phyloP scores from a whole-genome alignment of 352 stramenopile species.

The Phytopythium boreale region DNA sequence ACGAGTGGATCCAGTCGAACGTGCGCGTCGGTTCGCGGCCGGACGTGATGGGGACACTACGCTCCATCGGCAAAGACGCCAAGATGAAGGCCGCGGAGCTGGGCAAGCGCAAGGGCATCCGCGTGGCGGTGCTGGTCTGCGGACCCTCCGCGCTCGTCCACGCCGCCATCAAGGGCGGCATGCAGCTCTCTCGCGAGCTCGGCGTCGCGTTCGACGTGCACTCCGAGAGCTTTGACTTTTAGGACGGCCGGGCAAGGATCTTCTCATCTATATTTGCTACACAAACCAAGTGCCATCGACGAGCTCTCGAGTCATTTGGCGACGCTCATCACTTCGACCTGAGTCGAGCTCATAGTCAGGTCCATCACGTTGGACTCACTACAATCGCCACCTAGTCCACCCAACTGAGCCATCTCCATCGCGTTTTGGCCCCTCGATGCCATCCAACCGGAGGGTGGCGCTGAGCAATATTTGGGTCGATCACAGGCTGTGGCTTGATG shows the following conservation, averaged over 20 bases:
- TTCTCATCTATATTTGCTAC: too few species aligned
- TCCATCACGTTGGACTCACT: too few species aligned
- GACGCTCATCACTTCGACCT: too few species aligned
- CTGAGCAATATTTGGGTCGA: too few species aligned
- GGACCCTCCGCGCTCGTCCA: conserved; percentile 28
- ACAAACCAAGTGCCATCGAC: too few species aligned
- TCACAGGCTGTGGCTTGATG: too few species aligned
- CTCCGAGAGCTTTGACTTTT: conserved; percentile 32
- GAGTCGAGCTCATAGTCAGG: too few species aligned
- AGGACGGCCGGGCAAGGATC: background rate
- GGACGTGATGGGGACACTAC: conserved; percentile 21
- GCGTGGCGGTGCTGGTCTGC: conserved; percentile 43
- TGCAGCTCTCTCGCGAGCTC: conserved; percentile 18
- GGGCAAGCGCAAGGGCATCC: conserved; percentile 10
- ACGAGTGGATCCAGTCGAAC: conserved; percentile 19
- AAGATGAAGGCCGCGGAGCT: background rate
- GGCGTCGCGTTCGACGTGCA: conserved; percentile 43
- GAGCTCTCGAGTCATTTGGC: too few species aligned
- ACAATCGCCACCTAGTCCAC: too few species aligned
- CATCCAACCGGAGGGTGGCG: too few species aligned
- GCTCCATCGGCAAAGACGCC: conserved; percentile 26
- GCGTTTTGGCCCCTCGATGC: too few species aligned
- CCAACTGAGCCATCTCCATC: too few species aligned
- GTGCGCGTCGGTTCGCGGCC: conserved; percentile 27
- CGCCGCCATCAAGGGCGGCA: conserved; percentile 20